phyloP scores from a whole-genome alignment of 306 rosid species.

The Medicago ruthenica region DNA sequence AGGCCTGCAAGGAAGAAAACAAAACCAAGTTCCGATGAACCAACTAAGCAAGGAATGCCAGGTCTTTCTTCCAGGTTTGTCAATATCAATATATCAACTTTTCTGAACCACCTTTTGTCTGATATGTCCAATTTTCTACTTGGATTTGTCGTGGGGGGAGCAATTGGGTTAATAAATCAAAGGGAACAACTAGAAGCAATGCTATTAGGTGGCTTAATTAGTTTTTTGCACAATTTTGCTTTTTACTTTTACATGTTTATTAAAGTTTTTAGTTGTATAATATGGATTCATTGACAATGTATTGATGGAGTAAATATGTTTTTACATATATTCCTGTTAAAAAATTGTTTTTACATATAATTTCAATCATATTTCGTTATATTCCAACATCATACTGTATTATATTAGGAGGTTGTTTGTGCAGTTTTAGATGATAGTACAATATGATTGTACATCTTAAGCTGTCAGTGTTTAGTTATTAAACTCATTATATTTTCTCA shows the following conservation, averaged over 20 bases:
- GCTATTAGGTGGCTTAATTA: slow-evolving; percentile 4
- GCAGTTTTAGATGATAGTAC: background rate
- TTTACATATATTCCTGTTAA: background rate
- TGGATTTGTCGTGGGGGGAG: background rate
- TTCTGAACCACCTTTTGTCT: slow-evolving; percentile 6
- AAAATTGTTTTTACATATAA: background rate
- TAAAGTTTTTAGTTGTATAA: background rate
- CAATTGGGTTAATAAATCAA: background rate
- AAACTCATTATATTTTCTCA: slow-evolving; percentile 1
- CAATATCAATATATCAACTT: slow-evolving; percentile 28
- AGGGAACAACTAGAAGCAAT: slow-evolving; percentile 1
- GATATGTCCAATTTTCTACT: slow-evolving; percentile 38
- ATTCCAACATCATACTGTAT: background rate
- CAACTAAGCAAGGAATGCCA: slow-evolving; percentile 58
- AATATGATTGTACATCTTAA: background rate
- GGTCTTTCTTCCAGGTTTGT: slow-evolving; percentile 65
- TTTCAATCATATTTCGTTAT: background rate
- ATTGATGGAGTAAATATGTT: background rate
- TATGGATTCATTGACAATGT: background rate
- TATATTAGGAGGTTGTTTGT: background rate
- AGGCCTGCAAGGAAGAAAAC: slow-evolving; percentile 73
- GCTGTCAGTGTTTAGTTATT: background rate
- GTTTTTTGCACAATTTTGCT: background rate
- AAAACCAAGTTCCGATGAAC: slow-evolving; percentile 53
- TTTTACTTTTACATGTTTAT: background rate